phyloP scores from a whole-genome alignment of 257 asterid species.

The Ligustrum vulgare region DNA sequence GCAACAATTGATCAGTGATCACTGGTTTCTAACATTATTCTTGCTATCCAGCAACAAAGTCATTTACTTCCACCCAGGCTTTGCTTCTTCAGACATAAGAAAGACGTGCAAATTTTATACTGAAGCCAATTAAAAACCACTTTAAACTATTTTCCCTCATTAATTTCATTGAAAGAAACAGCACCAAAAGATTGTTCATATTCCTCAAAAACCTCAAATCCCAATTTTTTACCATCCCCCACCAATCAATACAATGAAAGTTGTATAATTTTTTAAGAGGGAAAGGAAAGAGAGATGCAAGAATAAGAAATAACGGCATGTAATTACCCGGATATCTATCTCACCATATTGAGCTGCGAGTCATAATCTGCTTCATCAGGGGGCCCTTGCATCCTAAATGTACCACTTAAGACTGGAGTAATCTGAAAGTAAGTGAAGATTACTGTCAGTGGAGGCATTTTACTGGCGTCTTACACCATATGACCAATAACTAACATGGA shows the following conservation, averaged over 20 bases:
- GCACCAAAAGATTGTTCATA: not conserved
- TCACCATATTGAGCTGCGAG: conserved; percentile 57
- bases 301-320: conserved; percentile 27
- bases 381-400: conserved; percentile 58
- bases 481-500: not conserved
- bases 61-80: not conserved
- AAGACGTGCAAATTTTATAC: not conserved
- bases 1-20: not conserved
- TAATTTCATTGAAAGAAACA: conserved; percentile 18
- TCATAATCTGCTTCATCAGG: conserved; percentile 41
- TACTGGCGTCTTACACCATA: not conserved
- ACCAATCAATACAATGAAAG: conserved; percentile 12
- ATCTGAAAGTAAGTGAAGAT: conserved; percentile 42
- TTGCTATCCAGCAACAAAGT: not conserved
- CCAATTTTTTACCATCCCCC: conserved; percentile 8
- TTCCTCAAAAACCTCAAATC: conserved; percentile 11
- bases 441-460: conserved; percentile 14
- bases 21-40: not conserved
- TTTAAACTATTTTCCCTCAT: conserved; percentile 7
- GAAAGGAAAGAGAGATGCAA: conserved; percentile 3
- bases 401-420: conserved; percentile 51
- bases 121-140: not conserved
- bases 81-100: not conserved
- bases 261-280: conserved; percentile 6
- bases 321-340: conserved; percentile 58